These are phyloP conservation scores for Pseudotsuga menziesii DNA, from an alignment of 75 land plant species.

Conservation along the genomic window DNA sequence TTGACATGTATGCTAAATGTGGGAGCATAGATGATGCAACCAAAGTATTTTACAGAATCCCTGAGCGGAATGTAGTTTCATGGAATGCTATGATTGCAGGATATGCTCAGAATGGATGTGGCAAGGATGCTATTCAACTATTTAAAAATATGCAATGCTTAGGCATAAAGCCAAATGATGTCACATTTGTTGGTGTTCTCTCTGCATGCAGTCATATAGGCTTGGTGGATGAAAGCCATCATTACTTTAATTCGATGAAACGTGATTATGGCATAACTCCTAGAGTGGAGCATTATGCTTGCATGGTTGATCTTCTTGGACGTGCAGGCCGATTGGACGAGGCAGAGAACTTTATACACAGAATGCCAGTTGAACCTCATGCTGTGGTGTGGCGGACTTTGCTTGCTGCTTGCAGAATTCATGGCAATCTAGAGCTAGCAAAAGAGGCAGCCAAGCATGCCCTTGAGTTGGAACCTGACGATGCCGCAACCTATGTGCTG, in stretches of 20 bases:
- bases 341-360: conserved; percentile 41
- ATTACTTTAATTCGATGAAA: conserved; percentile 41
- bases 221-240: conserved; percentile 44
- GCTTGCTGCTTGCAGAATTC: conserved; percentile 40
- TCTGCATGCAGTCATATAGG: conserved; percentile 58
- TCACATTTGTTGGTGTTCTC: conserved; percentile 51
- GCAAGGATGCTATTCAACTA: conserved; percentile 26
- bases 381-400: conserved; percentile 45
- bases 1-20: conserved; percentile 71
- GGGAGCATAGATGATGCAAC: conserved; percentile 39
- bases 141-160: conserved; percentile 42
- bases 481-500: conserved; percentile 50
- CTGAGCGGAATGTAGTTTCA: conserved; percentile 17
- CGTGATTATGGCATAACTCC: conserved; percentile 23
- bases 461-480: conserved; percentile 32
- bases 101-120: conserved; percentile 43
- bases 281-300: conserved; percentile 52
- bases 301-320: conserved; percentile 66
- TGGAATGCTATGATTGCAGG: conserved; percentile 54
- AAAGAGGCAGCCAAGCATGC: conserved; percentile 38
- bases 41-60: conserved; percentile 21
- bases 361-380: conserved; percentile 44
- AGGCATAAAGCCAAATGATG: conserved; percentile 43
- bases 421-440: conserved; percentile 42
- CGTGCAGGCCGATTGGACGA: conserved; percentile 39